Evolutionary conservation across 345 rosid species (phyloP), one percentile per base, ranked within the genome.

Genomic region (Cochlearia excelsa): DNA sequence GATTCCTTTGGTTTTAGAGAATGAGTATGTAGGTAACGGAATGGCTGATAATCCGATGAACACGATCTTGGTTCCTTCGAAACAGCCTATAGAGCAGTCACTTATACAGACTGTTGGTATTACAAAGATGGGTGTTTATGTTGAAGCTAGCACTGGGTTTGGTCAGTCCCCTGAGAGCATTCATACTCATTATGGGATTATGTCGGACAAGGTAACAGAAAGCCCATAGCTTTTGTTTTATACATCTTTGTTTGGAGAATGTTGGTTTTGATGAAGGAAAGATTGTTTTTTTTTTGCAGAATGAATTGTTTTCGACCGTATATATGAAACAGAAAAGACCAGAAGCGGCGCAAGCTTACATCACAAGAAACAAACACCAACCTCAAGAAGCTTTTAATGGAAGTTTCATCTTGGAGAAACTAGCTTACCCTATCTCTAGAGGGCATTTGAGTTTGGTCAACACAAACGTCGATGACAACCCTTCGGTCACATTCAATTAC

Each of bases 21-120:
- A 87, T 54, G 62, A 70, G 39, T 71, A 78, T 72, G 97, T 94
- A 0, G 99, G 99, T n/a, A 68, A 79, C 76, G 96, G 83, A 65
- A 84, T 94, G 86, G 86, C 80, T 52, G 99, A 94, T 67, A 94
- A 94, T 62, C 99, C 99, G 10, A 84, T 90, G 97, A 94, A 94
- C 69, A 1, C 92, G 0, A 76, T 94, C 57, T 90, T 90, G 46
- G 80, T 87, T 5, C 97, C 97, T 23, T 72, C 85, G n/a, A 82
- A 73, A 31, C 60, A 60, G 39, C 81, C 90, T 3, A 52, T 72
- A 47, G 57, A 55, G 67, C 95, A 94, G 61, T 85, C 95, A 2
- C 83, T 94, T 10, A 94, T 94, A 16, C 86, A 94, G 63, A 84
- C 96, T 27, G 99, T 85, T 5, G 99, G 99, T 30, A 94, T 94